These are phyloP conservation scores for Mycena citricolor DNA, from an alignment of 1,284 basidiomycete species.

Conservation along the genomic window DNA sequence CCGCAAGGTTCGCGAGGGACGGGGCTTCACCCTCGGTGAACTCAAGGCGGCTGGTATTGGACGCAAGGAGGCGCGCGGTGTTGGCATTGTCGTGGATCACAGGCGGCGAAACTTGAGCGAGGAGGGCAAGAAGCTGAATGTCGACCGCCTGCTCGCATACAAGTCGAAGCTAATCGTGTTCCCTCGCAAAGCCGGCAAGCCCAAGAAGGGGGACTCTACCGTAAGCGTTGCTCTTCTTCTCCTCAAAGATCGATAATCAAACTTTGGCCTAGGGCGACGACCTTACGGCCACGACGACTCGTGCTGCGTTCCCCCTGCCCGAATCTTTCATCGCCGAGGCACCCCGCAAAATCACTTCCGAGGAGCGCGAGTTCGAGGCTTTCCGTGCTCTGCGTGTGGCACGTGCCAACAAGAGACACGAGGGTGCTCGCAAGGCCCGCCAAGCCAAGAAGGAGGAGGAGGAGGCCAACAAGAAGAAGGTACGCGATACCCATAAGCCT, in stretches of 20 bases:
- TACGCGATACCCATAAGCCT: slow-evolving; percentile 35
- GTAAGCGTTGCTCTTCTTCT: slow-evolving; percentile 48
- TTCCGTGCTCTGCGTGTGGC: slow-evolving; percentile 88
- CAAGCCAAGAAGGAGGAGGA: slow-evolving; percentile 89
- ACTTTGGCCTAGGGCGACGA: slow-evolving; percentile 70
- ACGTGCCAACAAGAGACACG: slow-evolving; percentile 84
- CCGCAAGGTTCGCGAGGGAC: slow-evolving; percentile 95
- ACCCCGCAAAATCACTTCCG: slow-evolving; percentile 91
- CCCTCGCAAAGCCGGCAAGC: slow-evolving; percentile 94
- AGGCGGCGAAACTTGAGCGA: slow-evolving; percentile 96
- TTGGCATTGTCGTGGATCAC: slow-evolving; percentile 98
- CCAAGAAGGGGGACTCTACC: slow-evolving; percentile 91
- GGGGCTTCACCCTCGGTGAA: slow-evolving; percentile 95
- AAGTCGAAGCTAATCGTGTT: slow-evolving; percentile 87
- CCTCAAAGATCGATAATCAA: too few species aligned
- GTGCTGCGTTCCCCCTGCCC: slow-evolving; percentile 70
- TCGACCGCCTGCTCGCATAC: slow-evolving; percentile 95
- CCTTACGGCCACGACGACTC: slow-evolving; percentile 79
- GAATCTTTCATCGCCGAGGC: slow-evolving; percentile 70
- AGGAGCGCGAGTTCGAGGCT: slow-evolving; percentile 89
- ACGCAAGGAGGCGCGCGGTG: slow-evolving; percentile 89
- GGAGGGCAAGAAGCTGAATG: slow-evolving; percentile 96
- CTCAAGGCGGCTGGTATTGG: slow-evolving; percentile 96
- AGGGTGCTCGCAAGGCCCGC: slow-evolving; percentile 82
- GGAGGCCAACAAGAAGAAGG: slow-evolving; percentile 92